Evolutionary conservation across 352 stramenopile genomes (phyloP).

Genomic region (Globisporangium lucens): DNA sequence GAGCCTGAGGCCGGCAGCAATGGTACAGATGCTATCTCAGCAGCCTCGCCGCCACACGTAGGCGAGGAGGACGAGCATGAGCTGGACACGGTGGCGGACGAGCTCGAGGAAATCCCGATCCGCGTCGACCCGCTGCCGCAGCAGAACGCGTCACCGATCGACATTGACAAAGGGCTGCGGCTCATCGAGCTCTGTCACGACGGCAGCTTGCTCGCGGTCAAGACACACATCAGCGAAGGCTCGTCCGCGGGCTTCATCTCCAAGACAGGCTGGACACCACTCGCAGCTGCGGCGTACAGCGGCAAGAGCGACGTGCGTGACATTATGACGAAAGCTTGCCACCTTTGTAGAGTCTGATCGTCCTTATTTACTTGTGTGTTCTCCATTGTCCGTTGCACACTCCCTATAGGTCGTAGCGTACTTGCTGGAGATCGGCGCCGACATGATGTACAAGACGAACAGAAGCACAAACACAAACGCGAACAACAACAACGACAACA

Average conservation of each 20-base stretch:
- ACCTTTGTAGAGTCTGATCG: not conserved
- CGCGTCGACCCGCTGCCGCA: conserved; percentile 56
- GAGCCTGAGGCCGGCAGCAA: not conserved
- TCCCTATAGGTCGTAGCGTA: conserved; percentile 47
- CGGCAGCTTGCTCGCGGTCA: conserved; percentile 34
- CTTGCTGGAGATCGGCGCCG: conserved; percentile 64
- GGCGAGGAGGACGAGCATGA: conserved; percentile 14
- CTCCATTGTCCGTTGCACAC: too few relatives aligned
- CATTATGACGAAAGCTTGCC: not conserved
- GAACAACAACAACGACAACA: conserved; percentile 12
- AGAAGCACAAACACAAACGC: conserved; percentile 21
- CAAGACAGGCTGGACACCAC: conserved; percentile 73
- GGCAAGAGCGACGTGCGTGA: conserved; percentile 53
- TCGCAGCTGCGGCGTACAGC: conserved; percentile 61
- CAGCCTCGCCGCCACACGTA: not conserved
- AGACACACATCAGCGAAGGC: conserved; percentile 39
- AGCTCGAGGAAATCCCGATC: conserved; percentile 46
- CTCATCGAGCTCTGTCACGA: conserved; percentile 68
- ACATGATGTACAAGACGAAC: conserved; percentile 64
- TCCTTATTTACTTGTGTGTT: too few relatives aligned
- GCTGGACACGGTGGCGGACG: conserved; percentile 19
- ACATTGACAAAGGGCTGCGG: conserved; percentile 50
- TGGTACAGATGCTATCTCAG: not conserved
- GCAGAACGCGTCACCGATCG: conserved; percentile 42
- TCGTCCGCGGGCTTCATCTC: conserved; percentile 63